Base-by-base conservation (phyloP, 2,329 filamentous ascomycete species). In the Aspergillus terreus region DNA sequence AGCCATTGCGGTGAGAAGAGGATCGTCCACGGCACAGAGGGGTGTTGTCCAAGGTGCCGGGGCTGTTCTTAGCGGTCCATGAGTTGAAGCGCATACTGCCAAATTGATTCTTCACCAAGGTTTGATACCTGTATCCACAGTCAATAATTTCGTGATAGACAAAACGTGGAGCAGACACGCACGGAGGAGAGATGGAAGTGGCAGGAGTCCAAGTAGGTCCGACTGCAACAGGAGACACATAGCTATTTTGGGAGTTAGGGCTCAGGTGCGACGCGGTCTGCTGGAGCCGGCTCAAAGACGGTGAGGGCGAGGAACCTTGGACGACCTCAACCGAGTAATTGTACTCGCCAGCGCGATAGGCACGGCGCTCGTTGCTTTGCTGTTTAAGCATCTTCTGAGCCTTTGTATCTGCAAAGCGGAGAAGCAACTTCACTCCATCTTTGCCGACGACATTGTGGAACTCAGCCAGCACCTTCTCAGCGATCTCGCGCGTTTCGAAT, bases 361-460 rank as follows among this genome's bases (percentile, higher is more conserved):
- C 90, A 55, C 94, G 91, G 52, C 92, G 90, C 69, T 96, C 91
- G 30, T 94, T 91, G 40, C 92, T 97, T 68, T 96, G 88, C 58
- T 94, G 88, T 81, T 99, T 99, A 61, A 99, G 81, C 68, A 94
- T 85, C 78, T 99, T 99, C 73, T 99, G 94, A 56, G 92, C 88
- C 50, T 94, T 90, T 35, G 94, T 99, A 67, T 99, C 94, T 57
- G 95, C 92, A 70, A 95, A 99, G 59, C 94, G 92, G 61, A 99
- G 91, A 74, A 96, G 92, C 74, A 94, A 83, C 57, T 92, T 85
- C 58, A 94, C 83, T 25, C 87, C 84, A 64, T 95, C 90, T 32
- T 88, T 84, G 38, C 88, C 88, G 59, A 89, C 81, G 27, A 82
- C 76, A 58, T 94, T 92, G 73, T 95, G 92, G 74, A 88, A 99